Evolutionary conservation across 257 asterid genomes (phyloP).

Genomic region (Coffea eugenioides): DNA sequence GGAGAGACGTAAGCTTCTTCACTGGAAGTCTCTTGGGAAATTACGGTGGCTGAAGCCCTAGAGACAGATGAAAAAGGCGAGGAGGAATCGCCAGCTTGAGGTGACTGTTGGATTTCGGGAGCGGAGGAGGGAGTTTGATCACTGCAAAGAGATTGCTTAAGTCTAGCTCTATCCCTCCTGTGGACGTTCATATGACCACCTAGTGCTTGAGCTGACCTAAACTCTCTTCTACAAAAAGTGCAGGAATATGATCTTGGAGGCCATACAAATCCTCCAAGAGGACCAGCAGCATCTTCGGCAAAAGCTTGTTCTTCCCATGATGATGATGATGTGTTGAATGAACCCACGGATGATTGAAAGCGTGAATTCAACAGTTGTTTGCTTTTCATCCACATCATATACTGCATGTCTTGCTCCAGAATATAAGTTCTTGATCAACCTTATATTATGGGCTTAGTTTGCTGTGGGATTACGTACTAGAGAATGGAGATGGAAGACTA

Average conservation of each 20-base stretch:
- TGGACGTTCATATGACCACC: constrained; percentile 85
- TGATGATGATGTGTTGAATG: constrained; percentile 10
- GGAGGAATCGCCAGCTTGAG: neutral
- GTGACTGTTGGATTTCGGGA: neutral
- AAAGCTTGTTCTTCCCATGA: constrained; percentile 34
- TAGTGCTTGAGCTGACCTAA: constrained; percentile 69
- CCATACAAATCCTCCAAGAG: constrained; percentile 49
- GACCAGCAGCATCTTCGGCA: constrained; percentile 28
- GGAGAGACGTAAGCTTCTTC: constrained; percentile 4
- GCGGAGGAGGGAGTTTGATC: neutral
- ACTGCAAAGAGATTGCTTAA: constrained; percentile 38
- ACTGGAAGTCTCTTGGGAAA: constrained; percentile 6
- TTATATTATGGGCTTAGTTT: neutral
- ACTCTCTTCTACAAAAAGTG: constrained; percentile 56
- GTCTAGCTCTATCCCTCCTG: constrained; percentile 65
- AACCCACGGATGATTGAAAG: constrained; percentile 17
- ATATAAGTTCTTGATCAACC: neutral
- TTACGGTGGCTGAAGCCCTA: constrained; percentile 6
- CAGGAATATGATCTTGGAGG: constrained; percentile 66
- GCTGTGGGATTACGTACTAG: neutral
- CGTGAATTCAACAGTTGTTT: constrained; percentile 16
- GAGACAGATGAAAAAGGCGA: constrained; percentile 19
- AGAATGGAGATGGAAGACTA: neutral
- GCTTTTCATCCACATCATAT: constrained; percentile 33
- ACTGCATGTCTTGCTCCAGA: constrained; percentile 23